phyloP scores from a whole-genome alignment of 164 flowering plant genomes.

The Berberis vulgaris region DNA sequence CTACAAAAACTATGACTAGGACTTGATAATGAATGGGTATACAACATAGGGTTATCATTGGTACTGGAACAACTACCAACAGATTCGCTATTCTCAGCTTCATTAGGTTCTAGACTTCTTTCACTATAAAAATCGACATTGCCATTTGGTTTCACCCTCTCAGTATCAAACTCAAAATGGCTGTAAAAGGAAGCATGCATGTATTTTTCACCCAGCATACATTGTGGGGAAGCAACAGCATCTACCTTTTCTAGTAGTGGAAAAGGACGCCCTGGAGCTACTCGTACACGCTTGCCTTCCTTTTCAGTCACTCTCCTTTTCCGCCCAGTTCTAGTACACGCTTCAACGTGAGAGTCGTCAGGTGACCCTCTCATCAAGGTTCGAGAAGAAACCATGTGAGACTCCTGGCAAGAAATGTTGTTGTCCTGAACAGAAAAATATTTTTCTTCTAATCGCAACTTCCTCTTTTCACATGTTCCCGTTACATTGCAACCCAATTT shows the following conservation, averaged over 20 bases:
- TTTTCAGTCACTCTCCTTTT: conserved; percentile 33
- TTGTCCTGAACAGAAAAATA: conserved; percentile 2
- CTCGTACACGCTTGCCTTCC: conserved; percentile 21
- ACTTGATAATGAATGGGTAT: conserved; percentile 15
- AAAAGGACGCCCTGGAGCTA: conserved; percentile 15
- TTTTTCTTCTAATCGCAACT: conserved; percentile 13
- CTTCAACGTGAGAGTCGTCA: conserved; percentile 19
- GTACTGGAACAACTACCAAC: conserved; percentile 79
- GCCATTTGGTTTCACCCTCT: conserved; percentile 29
- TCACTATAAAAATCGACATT: conserved; percentile 24
- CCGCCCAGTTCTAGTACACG: conserved; percentile 12
- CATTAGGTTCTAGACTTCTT: conserved; percentile 32
- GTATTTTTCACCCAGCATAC: conserved; percentile 29
- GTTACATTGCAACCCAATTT: conserved; percentile 11
- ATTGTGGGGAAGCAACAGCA: conserved; percentile 44
- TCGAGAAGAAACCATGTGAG: conserved; percentile 19
- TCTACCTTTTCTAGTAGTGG: conserved; percentile 39
- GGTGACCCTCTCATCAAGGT: conserved; percentile 32
- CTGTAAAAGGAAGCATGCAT: conserved; percentile 40
- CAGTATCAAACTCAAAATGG: conserved; percentile 32
- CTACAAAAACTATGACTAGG: conserved; percentile 26
- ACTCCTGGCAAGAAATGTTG: conserved; percentile 14
- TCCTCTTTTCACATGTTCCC: conserved; percentile 10
- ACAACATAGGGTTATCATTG: conserved; percentile 20
- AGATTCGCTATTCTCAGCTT: conserved; percentile 40